These are phyloP conservation scores for Fraxinus xanthoxyloides DNA, from an alignment of 305 asterid genomes.

Conservation along the genomic window DNA sequence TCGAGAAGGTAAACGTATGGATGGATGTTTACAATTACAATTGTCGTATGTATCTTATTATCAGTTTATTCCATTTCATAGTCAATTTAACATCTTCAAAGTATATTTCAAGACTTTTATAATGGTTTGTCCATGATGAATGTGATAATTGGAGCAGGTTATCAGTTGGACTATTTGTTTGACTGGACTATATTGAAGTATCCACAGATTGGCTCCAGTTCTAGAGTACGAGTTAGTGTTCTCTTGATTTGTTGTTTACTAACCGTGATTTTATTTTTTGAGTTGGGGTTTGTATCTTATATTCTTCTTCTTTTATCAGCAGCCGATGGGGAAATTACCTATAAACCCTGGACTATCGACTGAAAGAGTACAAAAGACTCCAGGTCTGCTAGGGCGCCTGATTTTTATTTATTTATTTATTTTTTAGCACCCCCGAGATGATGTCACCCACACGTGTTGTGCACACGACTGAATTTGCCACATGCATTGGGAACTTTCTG, in stretches of 20 bases:
- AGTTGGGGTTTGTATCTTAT: conserved; percentile 9
- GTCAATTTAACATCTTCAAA: neutral
- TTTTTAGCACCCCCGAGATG: neutral
- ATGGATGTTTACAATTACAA: neutral
- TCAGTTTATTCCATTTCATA: neutral
- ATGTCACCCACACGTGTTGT: neutral
- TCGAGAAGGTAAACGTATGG: conserved; percentile 57
- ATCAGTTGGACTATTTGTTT: conserved; percentile 74
- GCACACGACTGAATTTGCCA: neutral
- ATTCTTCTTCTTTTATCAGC: conserved; percentile 27
- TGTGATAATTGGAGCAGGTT: conserved; percentile 45
- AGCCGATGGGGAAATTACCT: conserved; percentile 55
- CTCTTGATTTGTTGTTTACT: neutral
- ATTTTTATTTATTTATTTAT: conserved; percentile 1
- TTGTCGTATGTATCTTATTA: neutral
- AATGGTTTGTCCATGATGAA: neutral
- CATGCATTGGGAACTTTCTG: neutral
- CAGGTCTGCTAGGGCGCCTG: conserved; percentile 41
- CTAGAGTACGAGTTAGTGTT: conserved; percentile 54
- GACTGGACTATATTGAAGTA: conserved; percentile 81
- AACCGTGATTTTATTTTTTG: neutral
- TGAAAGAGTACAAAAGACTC: conserved; percentile 54
- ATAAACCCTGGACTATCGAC: conserved; percentile 52
- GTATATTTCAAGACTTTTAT: conserved; percentile 6
- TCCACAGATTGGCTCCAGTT: conserved; percentile 71